Evolutionary conservation across 371 early-diverging fungal genomes (phyloP).

Genomic region (Syncephalastrum sp.): DNA sequence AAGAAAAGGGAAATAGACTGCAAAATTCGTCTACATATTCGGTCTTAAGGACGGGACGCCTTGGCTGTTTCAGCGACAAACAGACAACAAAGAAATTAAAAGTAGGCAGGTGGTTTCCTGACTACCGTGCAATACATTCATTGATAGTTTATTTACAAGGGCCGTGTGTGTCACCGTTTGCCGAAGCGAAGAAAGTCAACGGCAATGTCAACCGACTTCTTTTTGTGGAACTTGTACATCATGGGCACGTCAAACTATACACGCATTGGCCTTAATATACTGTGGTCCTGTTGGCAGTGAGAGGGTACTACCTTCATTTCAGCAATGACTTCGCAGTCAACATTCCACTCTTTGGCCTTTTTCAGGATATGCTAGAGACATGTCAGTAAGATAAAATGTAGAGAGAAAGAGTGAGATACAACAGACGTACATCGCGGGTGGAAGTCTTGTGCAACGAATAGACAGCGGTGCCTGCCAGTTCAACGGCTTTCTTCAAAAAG

Average conservation of each 20-base stretch:
- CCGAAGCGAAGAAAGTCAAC: slow-evolving; percentile 77
- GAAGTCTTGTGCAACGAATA: slow-evolving; percentile 86
- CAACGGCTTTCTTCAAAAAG: slow-evolving; percentile 72
- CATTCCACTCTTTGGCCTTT: slow-evolving; percentile 77
- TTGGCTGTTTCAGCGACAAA: too few relatives aligned
- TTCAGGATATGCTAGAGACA: slow-evolving; percentile 58
- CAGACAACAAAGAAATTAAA: too few relatives aligned
- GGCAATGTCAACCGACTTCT: slow-evolving; percentile 71
- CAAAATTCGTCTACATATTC: too few relatives aligned
- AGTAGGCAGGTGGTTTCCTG: too few relatives aligned
- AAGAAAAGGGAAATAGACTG: too few relatives aligned
- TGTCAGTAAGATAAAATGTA: too few relatives aligned
- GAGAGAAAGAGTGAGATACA: too few relatives aligned
- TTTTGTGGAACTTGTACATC: slow-evolving; percentile 87
- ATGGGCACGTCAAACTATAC: slow-evolving; percentile 76
- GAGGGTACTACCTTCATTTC: slow-evolving; percentile 58
- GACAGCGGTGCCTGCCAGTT: slow-evolving; percentile 60
- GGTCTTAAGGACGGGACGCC: too few relatives aligned
- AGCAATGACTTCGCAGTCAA: slow-evolving; percentile 71
- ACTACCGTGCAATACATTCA: too few relatives aligned
- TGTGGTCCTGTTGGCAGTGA: background rate
- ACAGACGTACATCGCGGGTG: slow-evolving; percentile 62
- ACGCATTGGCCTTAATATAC: background rate
- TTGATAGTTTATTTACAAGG: too few relatives aligned
- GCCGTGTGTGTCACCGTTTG: slow-evolving; percentile 18